Percentiles rank a stretch among this genome's conserved stretches.
phyloP scores from a whole-genome alignment of 2,329 filamentous ascomycete species.

The Venturia carpophila region DNA sequence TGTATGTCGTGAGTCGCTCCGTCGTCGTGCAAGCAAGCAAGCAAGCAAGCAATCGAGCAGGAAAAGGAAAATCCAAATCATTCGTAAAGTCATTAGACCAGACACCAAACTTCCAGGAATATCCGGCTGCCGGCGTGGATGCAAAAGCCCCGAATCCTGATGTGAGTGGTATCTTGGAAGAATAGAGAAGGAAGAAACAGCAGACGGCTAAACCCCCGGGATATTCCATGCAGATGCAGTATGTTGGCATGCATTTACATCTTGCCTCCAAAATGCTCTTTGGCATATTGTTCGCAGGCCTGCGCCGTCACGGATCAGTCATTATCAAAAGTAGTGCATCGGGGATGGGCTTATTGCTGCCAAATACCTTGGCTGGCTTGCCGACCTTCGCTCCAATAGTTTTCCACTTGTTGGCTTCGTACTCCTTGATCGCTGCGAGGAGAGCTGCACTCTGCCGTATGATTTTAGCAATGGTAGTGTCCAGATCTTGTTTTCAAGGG shows the following conservation, averaged over 20 bases:
- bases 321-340: not conserved
- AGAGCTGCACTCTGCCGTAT: constrained; percentile 60
- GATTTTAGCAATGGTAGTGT: constrained; percentile 14
- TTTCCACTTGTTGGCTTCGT: constrained; percentile 99
- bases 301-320: constrained; percentile 28
- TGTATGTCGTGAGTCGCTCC: not conserved
- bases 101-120: not conserved
- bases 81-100: constrained; percentile 10
- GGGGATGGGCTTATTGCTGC: not conserved
- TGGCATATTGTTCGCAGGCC: constrained; percentile 89
- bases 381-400: constrained; percentile 92
- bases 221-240: constrained; percentile 23
- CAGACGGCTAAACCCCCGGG: constrained; percentile 25
- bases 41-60: not conserved
- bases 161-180: constrained; percentile 33
- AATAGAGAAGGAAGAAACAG: constrained; percentile 18
- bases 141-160: constrained; percentile 3
- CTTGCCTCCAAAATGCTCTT: constrained; percentile 73
- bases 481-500: not conserved
- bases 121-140: constrained; percentile 13
- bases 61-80: constrained; percentile 4
- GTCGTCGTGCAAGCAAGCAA: not conserved
- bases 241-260: constrained; percentile 24
- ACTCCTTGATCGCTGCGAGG: constrained; percentile 93
- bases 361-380: constrained; percentile 81